Conservation (phyloP, 352 stramenopile species). For the Phytophthora fragariae region DNA sequence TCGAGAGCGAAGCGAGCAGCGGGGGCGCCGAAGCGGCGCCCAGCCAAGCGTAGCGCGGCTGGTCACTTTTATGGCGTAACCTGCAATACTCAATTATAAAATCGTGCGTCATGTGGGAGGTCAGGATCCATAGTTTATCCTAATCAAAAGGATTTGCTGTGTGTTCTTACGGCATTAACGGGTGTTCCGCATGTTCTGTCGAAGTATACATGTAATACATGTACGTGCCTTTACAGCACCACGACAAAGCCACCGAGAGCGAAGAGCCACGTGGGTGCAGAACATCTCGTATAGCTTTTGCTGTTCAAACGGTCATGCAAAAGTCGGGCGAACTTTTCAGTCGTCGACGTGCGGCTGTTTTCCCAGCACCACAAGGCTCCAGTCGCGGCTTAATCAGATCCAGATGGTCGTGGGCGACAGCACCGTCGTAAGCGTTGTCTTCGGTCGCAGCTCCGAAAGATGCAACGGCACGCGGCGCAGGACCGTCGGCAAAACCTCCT, state of each 20-base stretch:
- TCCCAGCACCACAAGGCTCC: slow-evolving; percentile 10
- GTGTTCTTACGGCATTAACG: no score
- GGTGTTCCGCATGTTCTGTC: no score
- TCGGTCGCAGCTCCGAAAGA: slow-evolving; percentile 5
- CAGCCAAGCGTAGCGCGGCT: no score
- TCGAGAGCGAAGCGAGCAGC: no score
- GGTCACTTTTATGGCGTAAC: no score
- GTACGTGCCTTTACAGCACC: slow-evolving; percentile 14
- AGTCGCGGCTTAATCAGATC: slow-evolving; percentile 15
- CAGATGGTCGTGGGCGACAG: slow-evolving; percentile 10
- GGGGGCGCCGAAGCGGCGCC: no score
- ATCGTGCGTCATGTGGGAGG: no score
- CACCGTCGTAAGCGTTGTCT: slow-evolving; percentile 17
- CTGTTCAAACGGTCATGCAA: slow-evolving; percentile 10
- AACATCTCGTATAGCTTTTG: slow-evolving; percentile 33
- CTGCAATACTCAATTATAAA: no score
- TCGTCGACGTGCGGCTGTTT: slow-evolving; percentile 32
- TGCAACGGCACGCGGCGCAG: slow-evolving; percentile 8
- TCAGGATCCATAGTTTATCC: no score
- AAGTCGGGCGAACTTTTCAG: slow-evolving; percentile 23
- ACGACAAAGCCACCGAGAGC: neutral
- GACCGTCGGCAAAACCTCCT: slow-evolving; percentile 18
- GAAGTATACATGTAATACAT: neutral
- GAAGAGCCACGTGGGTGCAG: neutral
- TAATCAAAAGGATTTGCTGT: no score